Evolutionary conservation across 306 rosid species (phyloP).

Genomic region (apple (Malus domestica)): DNA sequence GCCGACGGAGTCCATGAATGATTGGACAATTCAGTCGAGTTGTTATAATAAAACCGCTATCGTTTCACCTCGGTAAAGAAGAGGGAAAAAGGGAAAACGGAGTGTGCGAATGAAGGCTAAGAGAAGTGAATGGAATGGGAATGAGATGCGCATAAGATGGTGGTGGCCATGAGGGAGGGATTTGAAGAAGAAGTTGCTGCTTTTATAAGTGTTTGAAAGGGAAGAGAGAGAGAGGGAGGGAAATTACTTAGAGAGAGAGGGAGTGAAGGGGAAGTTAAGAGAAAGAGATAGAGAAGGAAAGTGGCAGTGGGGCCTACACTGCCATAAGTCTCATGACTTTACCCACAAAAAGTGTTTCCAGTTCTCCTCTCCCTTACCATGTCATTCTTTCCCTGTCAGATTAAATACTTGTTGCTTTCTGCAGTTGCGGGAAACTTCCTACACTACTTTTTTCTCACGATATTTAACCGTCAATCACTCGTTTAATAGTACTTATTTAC

Average conservation of each 20-base stretch:
- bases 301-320: neutral
- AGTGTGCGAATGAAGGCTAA: neutral
- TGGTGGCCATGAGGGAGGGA: neutral
- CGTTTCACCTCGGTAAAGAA: neutral
- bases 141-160: constrained; percentile 3
- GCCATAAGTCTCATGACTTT: neutral
- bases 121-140: neutral
- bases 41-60: neutral
- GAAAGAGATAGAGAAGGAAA: constrained; percentile 2
- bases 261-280: constrained; percentile 11
- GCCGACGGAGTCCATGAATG: neutral
- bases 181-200: constrained; percentile 1
- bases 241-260: constrained; percentile 5
- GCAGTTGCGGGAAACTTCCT: neutral
- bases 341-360: neutral
- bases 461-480: too few species aligned
- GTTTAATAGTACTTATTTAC: too few species aligned
- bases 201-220: constrained; percentile 35
- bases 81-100: neutral
- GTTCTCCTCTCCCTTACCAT: neutral
- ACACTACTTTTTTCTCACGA: neutral
- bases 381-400: neutral
- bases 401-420: neutral
- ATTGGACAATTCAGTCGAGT: neutral
- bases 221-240: constrained; percentile 31